These are phyloP conservation scores for Hygrocybe coccinea DNA, from an alignment of 768 basidiomycete genomes.

Conservation along the genomic window DNA sequence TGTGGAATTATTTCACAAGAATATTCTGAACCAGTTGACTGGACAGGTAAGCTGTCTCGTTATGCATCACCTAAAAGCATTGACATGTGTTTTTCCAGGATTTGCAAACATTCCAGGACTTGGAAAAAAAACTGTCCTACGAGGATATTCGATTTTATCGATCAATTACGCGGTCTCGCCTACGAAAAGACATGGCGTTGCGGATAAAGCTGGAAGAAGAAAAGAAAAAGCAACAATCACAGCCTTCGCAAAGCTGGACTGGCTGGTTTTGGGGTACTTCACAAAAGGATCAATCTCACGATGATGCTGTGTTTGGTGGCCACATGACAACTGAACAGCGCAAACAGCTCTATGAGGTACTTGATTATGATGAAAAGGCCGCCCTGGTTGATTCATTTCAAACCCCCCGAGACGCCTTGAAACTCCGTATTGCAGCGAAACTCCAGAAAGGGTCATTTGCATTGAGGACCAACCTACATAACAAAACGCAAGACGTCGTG, in stretches of 20 bases:
- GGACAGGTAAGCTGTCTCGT: conserved; percentile 44
- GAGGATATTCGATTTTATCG: conserved; percentile 97
- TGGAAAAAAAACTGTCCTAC: conserved; percentile 84
- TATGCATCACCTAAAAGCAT: background rate
- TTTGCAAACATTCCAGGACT: conserved; percentile 43
- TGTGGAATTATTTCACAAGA: conserved; percentile 79
- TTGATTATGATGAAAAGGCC: conserved; percentile 88
- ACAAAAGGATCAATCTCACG: conserved; percentile 30
- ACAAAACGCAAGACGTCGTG: conserved; percentile 61
- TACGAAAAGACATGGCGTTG: conserved; percentile 78
- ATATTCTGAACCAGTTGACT: conserved; percentile 48
- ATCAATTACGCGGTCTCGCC: conserved; percentile 83
- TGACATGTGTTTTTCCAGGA: conserved; percentile 39
- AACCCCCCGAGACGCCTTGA: conserved; percentile 73
- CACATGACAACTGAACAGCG: conserved; percentile 87
- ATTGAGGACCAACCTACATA: conserved; percentile 70
- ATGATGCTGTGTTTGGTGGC: conserved; percentile 56
- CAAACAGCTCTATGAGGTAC: conserved; percentile 80
- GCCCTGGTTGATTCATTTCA: conserved; percentile 67
- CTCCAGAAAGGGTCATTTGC: conserved; percentile 87
- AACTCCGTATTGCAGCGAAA: conserved; percentile 66
- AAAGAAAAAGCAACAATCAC: conserved; percentile 43
- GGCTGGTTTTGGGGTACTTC: conserved; percentile 83
- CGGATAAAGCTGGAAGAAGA: conserved; percentile 67
- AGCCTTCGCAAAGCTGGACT: conserved; percentile 52